Percentiles rank a stretch among this genome's conserved stretches.
phyloP scores from a whole-genome alignment of 2,329 filamentous ascomycete species.

The Fusarium globosum region DNA sequence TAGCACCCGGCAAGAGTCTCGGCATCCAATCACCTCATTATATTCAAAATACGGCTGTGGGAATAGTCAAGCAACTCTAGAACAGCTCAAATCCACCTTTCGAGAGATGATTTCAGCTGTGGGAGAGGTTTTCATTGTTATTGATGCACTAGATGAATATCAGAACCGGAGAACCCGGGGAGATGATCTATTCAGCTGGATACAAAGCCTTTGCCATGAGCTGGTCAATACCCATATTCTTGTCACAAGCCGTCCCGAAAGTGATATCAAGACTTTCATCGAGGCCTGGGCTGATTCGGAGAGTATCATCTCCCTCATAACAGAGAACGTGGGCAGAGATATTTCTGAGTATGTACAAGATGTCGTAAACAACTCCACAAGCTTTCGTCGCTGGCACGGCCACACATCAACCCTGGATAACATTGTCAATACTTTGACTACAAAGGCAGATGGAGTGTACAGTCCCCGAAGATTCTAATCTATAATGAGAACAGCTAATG shows the following conservation, averaged over 20 bases:
- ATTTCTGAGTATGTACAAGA: rapidly evolving
- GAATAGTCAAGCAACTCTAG: rapidly evolving
- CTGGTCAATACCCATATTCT: background rate
- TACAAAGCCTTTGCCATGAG: no score
- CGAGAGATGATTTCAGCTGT: rapidly evolving
- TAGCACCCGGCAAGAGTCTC: rapidly evolving
- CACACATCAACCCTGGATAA: rapidly evolving
- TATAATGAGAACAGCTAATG: background rate
- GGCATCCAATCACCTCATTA: rapidly evolving
- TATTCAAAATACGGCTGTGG: rapidly evolving
- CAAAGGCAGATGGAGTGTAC: rapidly evolving
- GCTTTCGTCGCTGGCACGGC: background rate
- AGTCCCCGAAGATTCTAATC: no score
- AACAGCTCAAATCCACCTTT: rapidly evolving
- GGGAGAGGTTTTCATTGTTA: rapidly evolving
- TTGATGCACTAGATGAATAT: rapidly evolving
- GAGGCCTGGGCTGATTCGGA: rapidly evolving
- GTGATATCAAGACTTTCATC: rapidly evolving
- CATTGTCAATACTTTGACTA: rapidly evolving
- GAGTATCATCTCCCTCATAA: rapidly evolving
- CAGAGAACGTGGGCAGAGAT: rapidly evolving
- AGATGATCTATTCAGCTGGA: rapidly evolving
- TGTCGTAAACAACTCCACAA: rapidly evolving
- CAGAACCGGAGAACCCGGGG: rapidly evolving
- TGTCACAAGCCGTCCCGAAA: rapidly evolving